Evolutionary conservation across 23 red algal species (phyloP).

Genomic region (Porphyridium purpureum): DNA sequence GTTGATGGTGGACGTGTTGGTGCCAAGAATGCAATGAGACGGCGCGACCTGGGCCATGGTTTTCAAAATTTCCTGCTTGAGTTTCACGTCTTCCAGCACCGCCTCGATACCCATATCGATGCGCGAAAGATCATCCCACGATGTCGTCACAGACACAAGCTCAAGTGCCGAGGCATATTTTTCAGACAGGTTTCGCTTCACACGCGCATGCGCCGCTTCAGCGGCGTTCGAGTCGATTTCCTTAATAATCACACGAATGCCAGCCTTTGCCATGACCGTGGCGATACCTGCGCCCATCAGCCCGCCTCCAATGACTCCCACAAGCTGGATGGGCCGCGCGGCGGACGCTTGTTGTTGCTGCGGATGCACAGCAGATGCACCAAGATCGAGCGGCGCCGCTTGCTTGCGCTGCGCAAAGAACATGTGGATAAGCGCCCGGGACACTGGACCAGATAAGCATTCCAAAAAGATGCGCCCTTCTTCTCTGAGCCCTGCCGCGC

Average conservation of each 20-base stretch:
- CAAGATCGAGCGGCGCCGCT: not conserved
- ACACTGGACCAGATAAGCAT: conserved; percentile 34
- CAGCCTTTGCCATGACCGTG: conserved; percentile 25
- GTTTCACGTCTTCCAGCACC: conserved; percentile 64
- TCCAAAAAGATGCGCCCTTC: conserved; percentile 48
- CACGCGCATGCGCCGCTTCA: conserved; percentile 31
- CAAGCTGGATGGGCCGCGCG: conserved; percentile 10
- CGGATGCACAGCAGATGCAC: not conserved
- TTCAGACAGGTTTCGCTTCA: conserved; percentile 53
- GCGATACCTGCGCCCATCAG: conserved; percentile 99
- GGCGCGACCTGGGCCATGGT: conserved; percentile 29
- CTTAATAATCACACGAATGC: conserved; percentile 69
- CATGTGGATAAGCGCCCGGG: conserved; percentile 49
- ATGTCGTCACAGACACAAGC: conserved; percentile 30
- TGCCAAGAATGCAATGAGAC: conserved; percentile 72
- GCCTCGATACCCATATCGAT: conserved; percentile 97
- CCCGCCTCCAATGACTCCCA: conserved; percentile 80
- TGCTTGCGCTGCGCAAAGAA: conserved; percentile 63
- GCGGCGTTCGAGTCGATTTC: conserved; percentile 64
- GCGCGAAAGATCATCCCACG: conserved; percentile 22
- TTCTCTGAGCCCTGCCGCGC: conserved; percentile 39
- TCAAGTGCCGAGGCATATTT: not conserved
- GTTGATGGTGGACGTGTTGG: conserved; percentile 93
- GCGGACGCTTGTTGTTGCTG: not conserved
- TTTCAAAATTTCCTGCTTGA: conserved; percentile 84